Percentiles rank a stretch among this genome's conserved stretches.
These are phyloP conservation scores for Chaetothyriales sp. DNA, from an alignment of 2,329 filamentous ascomycete species.

Conservation along the genomic window DNA sequence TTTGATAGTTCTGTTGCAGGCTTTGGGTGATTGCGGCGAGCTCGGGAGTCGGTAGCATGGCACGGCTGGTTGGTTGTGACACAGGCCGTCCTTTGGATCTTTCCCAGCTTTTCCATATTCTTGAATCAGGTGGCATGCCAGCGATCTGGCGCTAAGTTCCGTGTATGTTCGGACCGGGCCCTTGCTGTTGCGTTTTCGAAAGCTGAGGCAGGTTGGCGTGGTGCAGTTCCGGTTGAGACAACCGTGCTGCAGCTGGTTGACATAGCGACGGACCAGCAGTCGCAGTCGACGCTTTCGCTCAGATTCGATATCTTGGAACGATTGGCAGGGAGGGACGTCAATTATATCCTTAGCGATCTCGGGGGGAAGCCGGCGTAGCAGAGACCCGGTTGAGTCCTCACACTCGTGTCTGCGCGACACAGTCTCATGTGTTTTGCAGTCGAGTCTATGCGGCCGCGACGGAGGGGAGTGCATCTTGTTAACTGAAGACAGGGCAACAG, in stretches of 20 bases:
- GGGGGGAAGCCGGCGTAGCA: not conserved
- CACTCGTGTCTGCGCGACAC: not conserved
- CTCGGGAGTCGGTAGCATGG: conserved; percentile 15
- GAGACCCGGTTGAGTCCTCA: not conserved
- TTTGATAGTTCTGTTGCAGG: conserved; percentile 17
- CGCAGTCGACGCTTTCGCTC: conserved; percentile 16
- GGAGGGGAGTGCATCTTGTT: not conserved
- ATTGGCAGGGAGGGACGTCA: not conserved
- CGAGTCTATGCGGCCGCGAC: not conserved
- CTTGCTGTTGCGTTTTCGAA: conserved; percentile 51
- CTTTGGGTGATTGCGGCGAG: conserved; percentile 48
- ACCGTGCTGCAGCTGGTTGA: conserved; percentile 66
- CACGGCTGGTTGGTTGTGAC: conserved; percentile 14
- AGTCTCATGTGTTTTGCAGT: not conserved
- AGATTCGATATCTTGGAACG: not conserved
- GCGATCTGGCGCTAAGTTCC: conserved; percentile 61
- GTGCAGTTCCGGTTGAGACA: conserved; percentile 55
- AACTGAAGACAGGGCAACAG: not conserved
- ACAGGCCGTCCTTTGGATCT: conserved; percentile 31
- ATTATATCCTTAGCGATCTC: not conserved
- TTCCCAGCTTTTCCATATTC: conserved; percentile 37
- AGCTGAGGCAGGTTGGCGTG: conserved; percentile 68
- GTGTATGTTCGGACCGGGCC: conserved; percentile 65
- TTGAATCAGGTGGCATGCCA: conserved; percentile 67
- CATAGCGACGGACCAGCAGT: conserved; percentile 34